Percentiles rank a stretch among this genome's conserved stretches.
Evolutionary conservation across 352 stramenopile species (phyloP).

Genomic region (Saprolegnia diclina): DNA sequence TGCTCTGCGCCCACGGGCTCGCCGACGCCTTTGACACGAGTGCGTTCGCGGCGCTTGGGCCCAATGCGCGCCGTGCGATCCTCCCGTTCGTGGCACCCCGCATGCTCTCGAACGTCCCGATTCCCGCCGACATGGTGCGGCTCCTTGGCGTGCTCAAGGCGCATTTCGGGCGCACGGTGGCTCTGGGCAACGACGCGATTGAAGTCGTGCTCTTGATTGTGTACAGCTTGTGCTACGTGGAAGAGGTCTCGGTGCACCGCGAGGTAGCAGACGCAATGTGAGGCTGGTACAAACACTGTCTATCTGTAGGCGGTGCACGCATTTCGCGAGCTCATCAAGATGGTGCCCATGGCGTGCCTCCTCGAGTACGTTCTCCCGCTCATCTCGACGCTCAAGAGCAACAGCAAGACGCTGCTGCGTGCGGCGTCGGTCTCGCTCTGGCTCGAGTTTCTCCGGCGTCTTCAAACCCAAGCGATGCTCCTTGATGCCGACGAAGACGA

Average conservation of each 20-base stretch:
- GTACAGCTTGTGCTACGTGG: constrained; percentile 20
- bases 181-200: neutral
- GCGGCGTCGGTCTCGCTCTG: constrained; percentile 13
- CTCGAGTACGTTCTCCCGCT: constrained; percentile 14
- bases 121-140: constrained; percentile 17
- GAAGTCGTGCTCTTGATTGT: constrained; percentile 12
- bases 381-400: constrained; percentile 13
- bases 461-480: constrained; percentile 14
- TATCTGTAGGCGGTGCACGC: neutral
- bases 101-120: constrained; percentile 3
- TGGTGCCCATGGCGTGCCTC: constrained; percentile 13
- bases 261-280: neutral
- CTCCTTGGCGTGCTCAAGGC: constrained; percentile 3
- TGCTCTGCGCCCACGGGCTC: constrained; percentile 8
- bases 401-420: constrained; percentile 21
- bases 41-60: constrained; percentile 5
- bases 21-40: constrained; percentile 17
- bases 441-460: constrained; percentile 13
- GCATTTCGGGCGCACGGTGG: constrained; percentile 5
- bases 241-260: constrained; percentile 17
- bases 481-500: constrained; percentile 4
- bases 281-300: neutral
- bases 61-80: neutral
- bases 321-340: constrained; percentile 21
- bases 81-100: constrained; percentile 12